A percentile compares a stretch with the other conserved stretches of the same genome.
Evolutionary conservation across 2,329 filamentous ascomycete species (phyloP).

Genomic region (Ophiosphaerella herpotricha): DNA sequence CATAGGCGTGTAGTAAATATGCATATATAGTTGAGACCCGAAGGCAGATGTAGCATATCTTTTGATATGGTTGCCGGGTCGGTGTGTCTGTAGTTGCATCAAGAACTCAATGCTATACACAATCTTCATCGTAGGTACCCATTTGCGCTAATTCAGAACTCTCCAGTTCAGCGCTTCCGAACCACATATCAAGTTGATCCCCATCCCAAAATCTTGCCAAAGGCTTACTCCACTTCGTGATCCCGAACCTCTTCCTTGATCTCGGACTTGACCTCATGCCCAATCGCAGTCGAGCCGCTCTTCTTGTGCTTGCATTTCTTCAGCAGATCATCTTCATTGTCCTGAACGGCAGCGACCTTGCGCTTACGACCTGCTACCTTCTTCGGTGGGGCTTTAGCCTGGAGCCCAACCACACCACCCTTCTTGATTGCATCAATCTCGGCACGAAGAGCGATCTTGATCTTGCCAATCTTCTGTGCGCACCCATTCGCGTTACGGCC

Average conservation of each 20-base stretch:
- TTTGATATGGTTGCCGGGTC: too few species aligned
- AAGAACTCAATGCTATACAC: too few species aligned
- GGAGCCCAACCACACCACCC: background rate
- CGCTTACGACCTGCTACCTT: conserved; percentile 25
- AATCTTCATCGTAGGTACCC: too few species aligned
- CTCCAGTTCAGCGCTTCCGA: too few species aligned
- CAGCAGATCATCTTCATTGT: background rate
- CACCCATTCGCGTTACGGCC: conserved; percentile 5
- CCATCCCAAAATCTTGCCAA: too few species aligned
- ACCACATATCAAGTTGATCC: too few species aligned
- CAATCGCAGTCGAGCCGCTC: background rate
- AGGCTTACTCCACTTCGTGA: background rate
- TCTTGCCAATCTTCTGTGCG: background rate
- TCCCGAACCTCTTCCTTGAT: background rate
- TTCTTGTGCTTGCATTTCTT: conserved; percentile 11
- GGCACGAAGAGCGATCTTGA: background rate
- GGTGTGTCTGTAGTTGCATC: too few species aligned
- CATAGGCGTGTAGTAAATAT: too few species aligned
- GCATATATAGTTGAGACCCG: too few species aligned
- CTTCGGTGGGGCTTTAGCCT: conserved; percentile 18
- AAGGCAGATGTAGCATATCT: too few species aligned
- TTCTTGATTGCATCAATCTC: background rate
- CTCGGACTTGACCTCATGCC: background rate
- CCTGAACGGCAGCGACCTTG: conserved; percentile 10
- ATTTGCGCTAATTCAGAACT: too few species aligned